These are phyloP conservation scores for Glutinoglossum americanum DNA, from an alignment of 495 filamentous ascomycete genomes.

Conservation along the genomic window DNA sequence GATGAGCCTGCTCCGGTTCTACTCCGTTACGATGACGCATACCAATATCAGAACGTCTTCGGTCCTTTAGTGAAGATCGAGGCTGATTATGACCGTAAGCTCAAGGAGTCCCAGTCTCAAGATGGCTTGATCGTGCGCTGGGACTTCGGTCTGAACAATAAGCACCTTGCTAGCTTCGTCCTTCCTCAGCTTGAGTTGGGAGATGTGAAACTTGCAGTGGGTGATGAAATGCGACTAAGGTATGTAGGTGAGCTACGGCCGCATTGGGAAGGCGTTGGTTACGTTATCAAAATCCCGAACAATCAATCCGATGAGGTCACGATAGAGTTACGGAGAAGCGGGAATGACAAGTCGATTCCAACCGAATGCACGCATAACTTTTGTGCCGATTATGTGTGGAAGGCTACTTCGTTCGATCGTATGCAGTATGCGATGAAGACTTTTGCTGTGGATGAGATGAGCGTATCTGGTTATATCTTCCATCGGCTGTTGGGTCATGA, in stretches of 20 bases:
- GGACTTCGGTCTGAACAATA: constrained; percentile 94
- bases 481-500: constrained; percentile 93
- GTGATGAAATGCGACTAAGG: constrained; percentile 93
- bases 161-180: constrained; percentile 88
- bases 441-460: constrained; percentile 95
- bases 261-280: constrained; percentile 95
- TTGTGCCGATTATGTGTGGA: constrained; percentile 98
- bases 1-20: constrained; percentile 89
- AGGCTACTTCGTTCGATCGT: constrained; percentile 94
- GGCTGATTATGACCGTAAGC: constrained; percentile 97
- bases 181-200: constrained; percentile 93
- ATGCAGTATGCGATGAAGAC: constrained; percentile 99
- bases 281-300: constrained; percentile 98
- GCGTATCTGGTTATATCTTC: constrained; percentile 96
- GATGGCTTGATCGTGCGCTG: constrained; percentile 85
- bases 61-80: constrained; percentile 97
- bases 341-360: constrained; percentile 81
- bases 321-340: constrained; percentile 76
- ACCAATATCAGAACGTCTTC: constrained; percentile 98
- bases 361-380: constrained; percentile 98
- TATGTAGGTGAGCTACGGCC: constrained; percentile 89
- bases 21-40: constrained; percentile 90
- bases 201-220: constrained; percentile 93
- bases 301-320: constrained; percentile 98
- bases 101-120: constrained; percentile 95